These are phyloP conservation scores for Globisporangium cystogenes DNA, from an alignment of 352 stramenopile species.

Conservation along the genomic window DNA sequence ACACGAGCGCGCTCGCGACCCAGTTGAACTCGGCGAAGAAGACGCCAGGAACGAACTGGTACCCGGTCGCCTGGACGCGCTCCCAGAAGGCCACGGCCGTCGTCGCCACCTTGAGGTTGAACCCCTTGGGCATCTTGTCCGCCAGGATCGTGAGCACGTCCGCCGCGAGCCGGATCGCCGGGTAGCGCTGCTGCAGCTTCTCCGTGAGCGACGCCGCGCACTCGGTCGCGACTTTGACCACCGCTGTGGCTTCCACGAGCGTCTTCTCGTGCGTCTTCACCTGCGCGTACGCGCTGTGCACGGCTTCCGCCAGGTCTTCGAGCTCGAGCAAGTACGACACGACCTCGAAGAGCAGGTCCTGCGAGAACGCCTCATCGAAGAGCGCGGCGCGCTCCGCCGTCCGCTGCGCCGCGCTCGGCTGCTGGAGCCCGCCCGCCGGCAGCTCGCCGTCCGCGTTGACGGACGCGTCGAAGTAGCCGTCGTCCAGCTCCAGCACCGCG, in stretches of 20 bases:
- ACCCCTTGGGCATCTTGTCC: slow-evolving; percentile 1
- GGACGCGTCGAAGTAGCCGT: slow-evolving; percentile 12
- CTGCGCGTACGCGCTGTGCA: slow-evolving; percentile 19
- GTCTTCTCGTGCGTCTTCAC: slow-evolving; percentile 29
- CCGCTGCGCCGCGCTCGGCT: neutral
- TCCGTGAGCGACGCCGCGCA: slow-evolving; percentile 12
- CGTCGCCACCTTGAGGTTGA: neutral
- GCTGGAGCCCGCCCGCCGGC: too few species aligned
- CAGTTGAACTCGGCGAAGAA: slow-evolving; percentile 17
- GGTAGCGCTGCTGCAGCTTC: slow-evolving; percentile 17
- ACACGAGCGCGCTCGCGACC: slow-evolving; percentile 10
- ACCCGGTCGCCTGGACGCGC: slow-evolving; percentile 9
- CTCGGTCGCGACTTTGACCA: slow-evolving; percentile 24
- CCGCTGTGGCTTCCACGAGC: slow-evolving; percentile 28
- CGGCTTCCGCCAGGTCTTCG: slow-evolving; percentile 15
- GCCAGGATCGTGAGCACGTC: slow-evolving; percentile 16
- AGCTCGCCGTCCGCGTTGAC: neutral
- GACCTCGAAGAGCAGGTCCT: slow-evolving; percentile 20
- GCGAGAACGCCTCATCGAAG: slow-evolving; percentile 17
- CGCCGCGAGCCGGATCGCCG: slow-evolving; percentile 12
- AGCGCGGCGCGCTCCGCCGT: slow-evolving; percentile 8
- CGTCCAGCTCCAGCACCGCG: slow-evolving; percentile 16
- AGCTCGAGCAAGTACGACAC: slow-evolving; percentile 26
- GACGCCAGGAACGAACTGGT: slow-evolving; percentile 16
- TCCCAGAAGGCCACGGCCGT: slow-evolving; percentile 6